Evolutionary conservation across 1,284 basidiomycete species (phyloP).

Genomic region (Ceratobasidium sp.): DNA sequence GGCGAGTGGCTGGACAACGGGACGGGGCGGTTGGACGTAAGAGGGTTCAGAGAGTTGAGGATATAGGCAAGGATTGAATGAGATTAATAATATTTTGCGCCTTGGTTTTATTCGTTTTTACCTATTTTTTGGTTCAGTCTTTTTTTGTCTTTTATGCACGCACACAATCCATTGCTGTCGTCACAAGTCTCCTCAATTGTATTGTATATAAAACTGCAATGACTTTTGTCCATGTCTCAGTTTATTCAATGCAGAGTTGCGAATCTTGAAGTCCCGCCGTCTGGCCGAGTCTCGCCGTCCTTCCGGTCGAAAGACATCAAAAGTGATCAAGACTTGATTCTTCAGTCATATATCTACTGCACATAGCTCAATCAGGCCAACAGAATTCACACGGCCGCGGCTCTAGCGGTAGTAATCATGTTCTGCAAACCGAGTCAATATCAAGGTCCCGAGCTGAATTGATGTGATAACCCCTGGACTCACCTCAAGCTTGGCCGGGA

Average conservation of each 20-base stretch:
- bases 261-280: too few relatives aligned
- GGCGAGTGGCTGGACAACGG: slow-evolving; percentile 77
- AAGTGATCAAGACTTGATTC: too few relatives aligned
- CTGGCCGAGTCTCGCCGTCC: too few relatives aligned
- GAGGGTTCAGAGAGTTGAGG: slow-evolving; percentile 82
- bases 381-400: too few relatives aligned
- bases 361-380: too few relatives aligned
- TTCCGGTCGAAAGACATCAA: too few relatives aligned
- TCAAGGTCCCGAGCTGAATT: too few relatives aligned
- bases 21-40: slow-evolving; percentile 76
- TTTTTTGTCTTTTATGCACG: neutral
- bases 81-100: neutral
- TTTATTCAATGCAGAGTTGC: neutral
- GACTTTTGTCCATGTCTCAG: neutral
- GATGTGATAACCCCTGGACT: neutral
- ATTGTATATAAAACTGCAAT: slow-evolving; percentile 35
- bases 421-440: too few relatives aligned
- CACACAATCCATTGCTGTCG: neutral
- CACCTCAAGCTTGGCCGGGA: neutral
- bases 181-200: slow-evolving; percentile 12
- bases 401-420: too few relatives aligned
- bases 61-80: slow-evolving; percentile 59
- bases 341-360: too few relatives aligned
- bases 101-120: neutral
- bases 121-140: neutral